Evolutionary conservation across 768 basidiomycete species (phyloP), one percentile per base, ranked within the genome.

Genomic region (Tricholoma sp.): DNA sequence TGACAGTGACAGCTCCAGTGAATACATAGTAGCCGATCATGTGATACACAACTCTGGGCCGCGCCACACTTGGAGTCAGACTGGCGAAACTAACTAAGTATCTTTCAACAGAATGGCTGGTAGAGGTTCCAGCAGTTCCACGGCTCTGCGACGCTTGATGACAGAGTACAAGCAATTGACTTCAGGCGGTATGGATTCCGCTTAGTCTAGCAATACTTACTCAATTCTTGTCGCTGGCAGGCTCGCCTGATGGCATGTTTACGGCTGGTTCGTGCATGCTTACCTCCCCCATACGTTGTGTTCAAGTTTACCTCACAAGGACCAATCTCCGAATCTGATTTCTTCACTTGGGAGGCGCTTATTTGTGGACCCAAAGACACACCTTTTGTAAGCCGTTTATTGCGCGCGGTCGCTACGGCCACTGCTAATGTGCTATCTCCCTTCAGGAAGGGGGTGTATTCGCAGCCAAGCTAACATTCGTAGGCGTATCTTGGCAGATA

Each of bases 281-380:
- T 29, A 9, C 45, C 36, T 18, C 42, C 9, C 31, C 9, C 39
- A 17, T 32, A 50, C 18, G 33, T 11, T n/a, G 32, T 33, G 24
- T 31, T 20, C 47, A 47, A 18, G 29, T 15, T 24, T 34, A 47
- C 44, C 33, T 59, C 59, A 52, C 58, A 66, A 89, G 94, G 94
- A 1, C 94, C 94, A 37, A 78, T 95, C 61, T 86, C 90, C 54
- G 94, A 97, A 72, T 84, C 88, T 55, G 93, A 97, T 71, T 92
- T 98, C 77, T 93, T 97, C 72, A 89, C 86, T 55, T 96, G 94
- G 94, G 94, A 97, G 72, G 94, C 94, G 7, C 78, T 98, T 63
- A 94, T 98, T 52, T 87, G 83, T 66, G 94, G 94, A 2, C 94
- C 94, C 18, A 91, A 94, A 66, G 94, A 93, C 59, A 98, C 94